Base-by-base conservation (phyloP, 768 basidiomycete genomes). In the Terana coerulea region DNA sequence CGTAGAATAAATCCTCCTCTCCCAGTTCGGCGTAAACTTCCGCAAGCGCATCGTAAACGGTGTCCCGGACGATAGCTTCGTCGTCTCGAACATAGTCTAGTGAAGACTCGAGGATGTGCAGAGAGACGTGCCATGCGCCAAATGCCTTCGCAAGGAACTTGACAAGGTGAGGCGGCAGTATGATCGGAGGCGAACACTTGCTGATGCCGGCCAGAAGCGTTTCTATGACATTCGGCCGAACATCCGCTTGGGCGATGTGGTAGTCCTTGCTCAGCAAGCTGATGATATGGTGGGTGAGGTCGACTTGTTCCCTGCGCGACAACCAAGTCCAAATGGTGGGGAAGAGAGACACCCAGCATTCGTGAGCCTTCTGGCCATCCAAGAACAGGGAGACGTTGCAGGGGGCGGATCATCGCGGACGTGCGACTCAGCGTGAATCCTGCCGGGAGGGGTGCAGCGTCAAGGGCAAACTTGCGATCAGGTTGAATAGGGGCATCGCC, bases 1-100 rank as follows among this genome's bases (percentile, higher is more conserved):
- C 97, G 64, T 99, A 95, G 66, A 98, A 97, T 70, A 97, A 79
- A 65, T 99, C 97, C 55, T 98, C 95, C 70, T 99, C 97, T 2
- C 84, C 85, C 37, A 99, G 70, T 64, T 99, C 97, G 0, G 95
- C 92, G 59, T 98, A 99, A 5, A 98, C 76, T 63, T 98, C 97
- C 14, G 92, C 88, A 26, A 99, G 75, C 1, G 97, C 91, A 65
- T 97, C 95, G 51, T 83, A 84, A 39, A 92, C 84, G 39, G 83
- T 86, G 45, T 98, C 94, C 12, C 86, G 84, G 14, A 93, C 73
- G 28, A 78, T 76, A 26, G 80, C 74, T 54, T 97, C 91, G 50
- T 93, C 89, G 37, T 93, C 90, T 43, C 86, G 83, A 25, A 85
- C 75, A 44, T 81, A 72, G 31, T 93, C 90, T 54, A 94, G 72